Evolutionary conservation across 352 stramenopile species (phyloP).

Genomic region (Phytophthora capsici): DNA sequence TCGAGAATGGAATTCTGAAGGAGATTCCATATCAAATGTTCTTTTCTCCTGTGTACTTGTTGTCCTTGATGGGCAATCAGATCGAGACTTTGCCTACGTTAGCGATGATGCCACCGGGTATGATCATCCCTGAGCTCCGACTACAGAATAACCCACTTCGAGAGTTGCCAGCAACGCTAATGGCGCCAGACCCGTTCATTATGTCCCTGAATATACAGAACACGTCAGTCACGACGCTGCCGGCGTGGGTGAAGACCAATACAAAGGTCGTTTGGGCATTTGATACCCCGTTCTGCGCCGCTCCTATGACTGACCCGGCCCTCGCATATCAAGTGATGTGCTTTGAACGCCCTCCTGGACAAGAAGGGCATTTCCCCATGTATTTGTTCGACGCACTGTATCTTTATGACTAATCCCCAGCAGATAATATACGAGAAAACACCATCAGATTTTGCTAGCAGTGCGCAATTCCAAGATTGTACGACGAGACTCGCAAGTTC

Average conservation of each 20-base stretch:
- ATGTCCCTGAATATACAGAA: constrained; percentile 28
- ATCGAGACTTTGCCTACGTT: constrained; percentile 21
- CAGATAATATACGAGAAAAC: constrained; percentile 1
- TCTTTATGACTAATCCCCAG: background rate
- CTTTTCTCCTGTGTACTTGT: constrained; percentile 10
- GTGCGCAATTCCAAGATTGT: constrained; percentile 34
- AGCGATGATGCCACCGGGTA: constrained; percentile 27
- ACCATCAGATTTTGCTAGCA: constrained; percentile 33
- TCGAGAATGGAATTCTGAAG: constrained; percentile 26
- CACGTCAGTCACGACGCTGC: constrained; percentile 13
- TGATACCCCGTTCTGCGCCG: constrained; percentile 19
- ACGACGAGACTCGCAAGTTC: constrained; percentile 23
- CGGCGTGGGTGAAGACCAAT: constrained; percentile 24
- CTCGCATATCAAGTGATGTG: constrained; percentile 31
- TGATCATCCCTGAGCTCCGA: constrained; percentile 24
- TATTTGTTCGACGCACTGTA: constrained; percentile 6
- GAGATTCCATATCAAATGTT: constrained; percentile 32
- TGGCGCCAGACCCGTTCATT: constrained; percentile 13
- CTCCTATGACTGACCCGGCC: constrained; percentile 16
- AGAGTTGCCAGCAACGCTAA: constrained; percentile 21
- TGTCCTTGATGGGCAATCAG: constrained; percentile 19
- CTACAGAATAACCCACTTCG: constrained; percentile 24
- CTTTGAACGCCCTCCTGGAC: background rate
- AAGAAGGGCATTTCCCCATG: constrained; percentile 8
- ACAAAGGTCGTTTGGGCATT: constrained; percentile 22